phyloP scores from a whole-genome alignment of 169 alveolate species.

The Eimeria sp. region DNA sequence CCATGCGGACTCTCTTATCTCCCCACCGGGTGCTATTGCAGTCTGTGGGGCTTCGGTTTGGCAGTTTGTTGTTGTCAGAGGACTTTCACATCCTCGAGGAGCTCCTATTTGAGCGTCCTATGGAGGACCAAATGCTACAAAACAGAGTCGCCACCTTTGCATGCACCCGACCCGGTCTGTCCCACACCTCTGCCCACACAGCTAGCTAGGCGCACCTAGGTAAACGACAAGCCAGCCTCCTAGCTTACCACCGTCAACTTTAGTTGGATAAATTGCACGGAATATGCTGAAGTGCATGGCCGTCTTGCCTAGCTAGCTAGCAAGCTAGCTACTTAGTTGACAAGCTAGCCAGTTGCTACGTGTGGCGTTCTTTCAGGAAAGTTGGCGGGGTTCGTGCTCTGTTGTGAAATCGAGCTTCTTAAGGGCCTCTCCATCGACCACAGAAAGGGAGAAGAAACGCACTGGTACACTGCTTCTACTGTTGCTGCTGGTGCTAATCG shows the following conservation, averaged over 20 bases:
- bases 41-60: constrained; percentile 72
- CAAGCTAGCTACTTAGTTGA: neutral
- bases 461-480: constrained; percentile 47
- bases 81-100: constrained; percentile 44
- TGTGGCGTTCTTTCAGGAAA: constrained; percentile 26
- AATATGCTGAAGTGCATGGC: no score
- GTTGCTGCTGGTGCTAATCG: neutral
- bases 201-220: neutral
- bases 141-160: constrained; percentile 28
- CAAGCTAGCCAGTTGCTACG: neutral
- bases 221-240: neutral
- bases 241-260: neutral
- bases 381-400: constrained; percentile 59
- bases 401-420: constrained; percentile 69
- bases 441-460: constrained; percentile 18
- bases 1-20: constrained; percentile 52
- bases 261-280: neutral
- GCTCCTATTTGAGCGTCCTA: constrained; percentile 41
- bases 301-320: no score
- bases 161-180: constrained; percentile 33
- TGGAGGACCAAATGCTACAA: constrained; percentile 69
- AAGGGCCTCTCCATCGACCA: constrained; percentile 59
- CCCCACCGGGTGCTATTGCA: constrained; percentile 64
- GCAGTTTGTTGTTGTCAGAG: constrained; percentile 22
- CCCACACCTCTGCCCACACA: neutral